Evolutionary conservation across 805 yeast genomes (phyloP).

Genomic region (Clavispora santaluciae): DNA sequence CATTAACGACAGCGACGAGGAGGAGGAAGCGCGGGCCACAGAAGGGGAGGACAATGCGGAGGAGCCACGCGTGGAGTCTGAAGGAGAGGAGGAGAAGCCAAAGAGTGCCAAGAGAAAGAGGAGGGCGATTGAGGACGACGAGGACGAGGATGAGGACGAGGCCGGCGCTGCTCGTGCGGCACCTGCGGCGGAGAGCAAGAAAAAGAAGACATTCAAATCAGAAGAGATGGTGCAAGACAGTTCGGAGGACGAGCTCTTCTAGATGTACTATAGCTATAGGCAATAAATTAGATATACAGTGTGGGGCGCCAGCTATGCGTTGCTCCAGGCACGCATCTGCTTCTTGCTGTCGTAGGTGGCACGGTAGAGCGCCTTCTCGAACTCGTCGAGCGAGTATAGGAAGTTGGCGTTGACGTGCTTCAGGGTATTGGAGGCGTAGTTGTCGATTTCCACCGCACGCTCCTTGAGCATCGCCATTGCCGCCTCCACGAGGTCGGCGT

Average conservation of each 20-base stretch:
- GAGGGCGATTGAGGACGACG: conserved; percentile 33
- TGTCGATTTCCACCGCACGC: conserved; percentile 69
- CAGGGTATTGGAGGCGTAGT: conserved; percentile 53
- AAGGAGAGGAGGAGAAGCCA: conserved; percentile 11
- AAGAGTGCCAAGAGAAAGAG: conserved; percentile 20
- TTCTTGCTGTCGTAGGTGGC: conserved; percentile 46
- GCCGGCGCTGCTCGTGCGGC: conserved; percentile 11
- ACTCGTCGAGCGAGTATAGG: conserved; percentile 66
- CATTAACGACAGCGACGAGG: conserved; percentile 33
- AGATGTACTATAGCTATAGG: conserved; percentile 3
- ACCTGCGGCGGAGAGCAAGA: conserved; percentile 19
- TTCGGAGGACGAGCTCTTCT: conserved; percentile 39
- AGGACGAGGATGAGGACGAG: conserved; percentile 19
- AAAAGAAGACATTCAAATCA: conserved; percentile 26
- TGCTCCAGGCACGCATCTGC: conserved; percentile 35
- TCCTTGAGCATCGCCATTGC: conserved; percentile 50
- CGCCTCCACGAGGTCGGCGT: conserved; percentile 53
- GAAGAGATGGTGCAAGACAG: conserved; percentile 40
- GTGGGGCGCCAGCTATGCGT: conserved; percentile 1
- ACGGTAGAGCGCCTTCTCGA: conserved; percentile 59
- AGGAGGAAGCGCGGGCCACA: conserved; percentile 18
- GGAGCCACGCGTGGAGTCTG: conserved; percentile 5
- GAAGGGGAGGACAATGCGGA: conserved; percentile 15
- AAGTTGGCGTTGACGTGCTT: conserved; percentile 50
- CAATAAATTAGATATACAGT: neutral